Conservation (phyloP, 228 moss, liverwort and hornwort species). For the Sphagnum magellanicum region DNA sequence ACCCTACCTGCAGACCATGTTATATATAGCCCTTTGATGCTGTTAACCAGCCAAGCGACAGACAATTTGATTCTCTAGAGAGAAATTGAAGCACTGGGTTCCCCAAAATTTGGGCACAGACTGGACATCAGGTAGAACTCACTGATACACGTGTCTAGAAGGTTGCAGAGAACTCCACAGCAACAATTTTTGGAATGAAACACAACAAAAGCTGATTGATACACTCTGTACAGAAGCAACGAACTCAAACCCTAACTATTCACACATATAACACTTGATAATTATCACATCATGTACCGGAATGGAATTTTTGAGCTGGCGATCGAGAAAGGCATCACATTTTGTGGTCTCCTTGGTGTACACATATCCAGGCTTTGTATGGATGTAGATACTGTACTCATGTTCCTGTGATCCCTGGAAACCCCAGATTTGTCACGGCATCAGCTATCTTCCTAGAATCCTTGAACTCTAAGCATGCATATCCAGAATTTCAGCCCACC, state of each 20-base stretch:
- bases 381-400: slow-evolving; percentile 83
- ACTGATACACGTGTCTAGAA: too few species aligned
- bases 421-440: neutral
- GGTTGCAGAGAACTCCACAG: neutral
- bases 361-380: slow-evolving; percentile 72
- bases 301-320: slow-evolving; percentile 63
- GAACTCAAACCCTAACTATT: neutral
- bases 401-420: slow-evolving; percentile 57
- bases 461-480: too few species aligned
- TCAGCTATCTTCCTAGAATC: too few species aligned
- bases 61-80: neutral
- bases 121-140: neutral
- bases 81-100: neutral
- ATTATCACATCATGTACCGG: slow-evolving; percentile 23
- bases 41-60: neutral
- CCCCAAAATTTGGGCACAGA: neutral
- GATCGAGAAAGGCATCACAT: slow-evolving; percentile 62
- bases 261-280: neutral
- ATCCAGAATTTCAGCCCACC: too few species aligned
- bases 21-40: neutral
- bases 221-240: neutral
- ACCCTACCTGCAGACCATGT: slow-evolving; percentile 59
- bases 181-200: neutral
- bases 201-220: neutral
- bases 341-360: slow-evolving; percentile 50